Evolutionary conservation across 2,329 filamentous ascomycete species (phyloP), one percentile per base, ranked within the genome.

Genomic region (Fusarium equiseti): DNA sequence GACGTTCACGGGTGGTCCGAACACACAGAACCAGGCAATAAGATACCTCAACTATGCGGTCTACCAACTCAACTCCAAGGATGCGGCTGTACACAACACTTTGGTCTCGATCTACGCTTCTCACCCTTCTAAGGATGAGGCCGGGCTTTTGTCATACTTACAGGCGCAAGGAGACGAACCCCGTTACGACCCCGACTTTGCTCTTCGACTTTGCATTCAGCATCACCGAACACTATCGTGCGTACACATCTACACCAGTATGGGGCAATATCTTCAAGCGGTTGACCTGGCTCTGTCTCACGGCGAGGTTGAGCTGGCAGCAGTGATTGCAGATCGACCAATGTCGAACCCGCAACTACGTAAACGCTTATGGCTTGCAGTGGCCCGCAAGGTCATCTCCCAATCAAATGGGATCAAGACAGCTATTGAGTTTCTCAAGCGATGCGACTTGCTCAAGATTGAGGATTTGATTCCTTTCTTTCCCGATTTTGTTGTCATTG

Each of bases 401-500:
- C 90, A 95, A 69, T 92, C 90, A 9, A 91, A 92, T 63, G 93
- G 94, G 54, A 98, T 98, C 85, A 98, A 94, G 81, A 88, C 91
- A 32, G 96, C 96, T 4, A 97, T 99, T 72, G 93, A 97, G 67
- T 98, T 99, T 77, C 86, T 98, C 15, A 93, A 94, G 73, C 91
- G 94, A 12, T 98, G 95, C 79, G 94, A 98, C 66, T 86, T 98
- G 15, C 88, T 99, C 51, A 91, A 92, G 69, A 99, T 99, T 70
- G 96, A 99, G 82, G 96, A 99, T 76, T 83, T 99, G 31, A 98
- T 99, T 43, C 96, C 96, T 0, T 98, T 99, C 84, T 99, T 99
- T 82, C 96, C 96, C 0, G 96, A 99, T 79, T 99, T 99, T 78
- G 94, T 98, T 26, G 92, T 98, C 54, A 98, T 99, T 68, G 96